phyloP scores from a whole-genome alignment of 345 rosid genomes.

The Hevea brasiliensis region DNA sequence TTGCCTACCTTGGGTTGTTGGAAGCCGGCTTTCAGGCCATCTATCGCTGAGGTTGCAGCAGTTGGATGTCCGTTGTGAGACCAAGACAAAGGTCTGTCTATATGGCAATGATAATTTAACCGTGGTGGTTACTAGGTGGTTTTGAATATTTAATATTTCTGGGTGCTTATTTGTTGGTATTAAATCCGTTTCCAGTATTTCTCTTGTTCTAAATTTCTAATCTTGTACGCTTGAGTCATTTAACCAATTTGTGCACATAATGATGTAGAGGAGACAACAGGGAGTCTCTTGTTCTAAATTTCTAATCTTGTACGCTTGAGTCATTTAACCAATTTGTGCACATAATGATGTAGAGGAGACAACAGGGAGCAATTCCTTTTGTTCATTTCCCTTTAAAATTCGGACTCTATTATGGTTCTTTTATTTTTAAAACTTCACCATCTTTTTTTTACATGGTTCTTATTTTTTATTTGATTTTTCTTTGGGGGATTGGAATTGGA shows the following conservation, averaged over 20 bases:
- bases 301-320: not conserved
- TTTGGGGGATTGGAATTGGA: too few relatives aligned
- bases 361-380: not conserved
- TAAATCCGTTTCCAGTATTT: not conserved
- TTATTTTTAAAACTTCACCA: not conserved
- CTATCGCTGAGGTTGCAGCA: slow-evolving; percentile 45
- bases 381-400: not conserved
- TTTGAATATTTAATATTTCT: not conserved
- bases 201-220: not conserved
- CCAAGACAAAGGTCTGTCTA: slow-evolving; percentile 41
- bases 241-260: not conserved
- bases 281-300: not conserved
- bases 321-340: not conserved
- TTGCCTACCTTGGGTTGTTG: slow-evolving; percentile 44
- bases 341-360: not conserved
- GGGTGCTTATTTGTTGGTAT: not conserved
- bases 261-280: not conserved
- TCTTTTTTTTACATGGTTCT: too few relatives aligned
- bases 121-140: not conserved
- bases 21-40: slow-evolving; percentile 38
- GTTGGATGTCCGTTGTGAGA: slow-evolving; percentile 45
- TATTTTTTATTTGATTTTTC: too few relatives aligned
- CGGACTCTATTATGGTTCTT: too few relatives aligned
- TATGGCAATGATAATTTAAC: not conserved
- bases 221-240: not conserved